Conservation (phyloP, 768 basidiomycete species). For the Psilocybe cubensis region DNA sequence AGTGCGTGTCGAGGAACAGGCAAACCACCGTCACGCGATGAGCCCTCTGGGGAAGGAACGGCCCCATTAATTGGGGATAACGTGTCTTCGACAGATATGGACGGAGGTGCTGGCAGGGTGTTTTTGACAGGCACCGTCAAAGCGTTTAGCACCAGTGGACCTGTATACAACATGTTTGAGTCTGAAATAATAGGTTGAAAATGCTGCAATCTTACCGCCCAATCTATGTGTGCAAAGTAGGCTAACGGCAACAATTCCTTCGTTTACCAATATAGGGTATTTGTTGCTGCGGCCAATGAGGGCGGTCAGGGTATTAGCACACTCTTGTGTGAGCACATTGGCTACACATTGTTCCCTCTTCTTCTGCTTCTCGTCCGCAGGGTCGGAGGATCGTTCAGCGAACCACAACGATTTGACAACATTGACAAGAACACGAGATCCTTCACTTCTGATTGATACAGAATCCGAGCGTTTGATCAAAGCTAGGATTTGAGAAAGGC, state of each 20-base stretch:
- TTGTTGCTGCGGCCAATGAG: slow-evolving; percentile 78
- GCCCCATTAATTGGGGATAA: slow-evolving; percentile 46
- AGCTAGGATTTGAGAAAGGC: slow-evolving; percentile 70
- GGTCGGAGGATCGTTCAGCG: slow-evolving; percentile 36
- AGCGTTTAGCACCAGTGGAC: slow-evolving; percentile 62
- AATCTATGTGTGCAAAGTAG: slow-evolving; percentile 67
- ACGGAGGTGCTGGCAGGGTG: background rate
- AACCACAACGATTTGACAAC: slow-evolving; percentile 80
- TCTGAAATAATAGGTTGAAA: background rate
- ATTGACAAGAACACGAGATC: slow-evolving; percentile 87
- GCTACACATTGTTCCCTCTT: slow-evolving; percentile 58
- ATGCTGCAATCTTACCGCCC: slow-evolving; percentile 54
- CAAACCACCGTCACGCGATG: slow-evolving; percentile 40
- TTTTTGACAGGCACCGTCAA: slow-evolving; percentile 48
- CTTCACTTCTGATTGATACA: slow-evolving; percentile 85
- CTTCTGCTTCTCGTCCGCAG: slow-evolving; percentile 42
- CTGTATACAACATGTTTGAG: slow-evolving; percentile 36
- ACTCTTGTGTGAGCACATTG: slow-evolving; percentile 53
- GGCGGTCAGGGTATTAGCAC: slow-evolving; percentile 64
- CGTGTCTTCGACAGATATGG: slow-evolving; percentile 37
- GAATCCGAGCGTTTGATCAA: slow-evolving; percentile 82
- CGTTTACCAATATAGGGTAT: slow-evolving; percentile 87
- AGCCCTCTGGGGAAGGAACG: slow-evolving; percentile 47
- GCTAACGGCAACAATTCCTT: slow-evolving; percentile 83
- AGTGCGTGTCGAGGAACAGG: slow-evolving; percentile 58